Evolutionary conservation across 2,329 filamentous ascomycete genomes (phyloP), one percentile per base, ranked within the genome.

Genomic region (Pseudocercospora macadamiae): DNA sequence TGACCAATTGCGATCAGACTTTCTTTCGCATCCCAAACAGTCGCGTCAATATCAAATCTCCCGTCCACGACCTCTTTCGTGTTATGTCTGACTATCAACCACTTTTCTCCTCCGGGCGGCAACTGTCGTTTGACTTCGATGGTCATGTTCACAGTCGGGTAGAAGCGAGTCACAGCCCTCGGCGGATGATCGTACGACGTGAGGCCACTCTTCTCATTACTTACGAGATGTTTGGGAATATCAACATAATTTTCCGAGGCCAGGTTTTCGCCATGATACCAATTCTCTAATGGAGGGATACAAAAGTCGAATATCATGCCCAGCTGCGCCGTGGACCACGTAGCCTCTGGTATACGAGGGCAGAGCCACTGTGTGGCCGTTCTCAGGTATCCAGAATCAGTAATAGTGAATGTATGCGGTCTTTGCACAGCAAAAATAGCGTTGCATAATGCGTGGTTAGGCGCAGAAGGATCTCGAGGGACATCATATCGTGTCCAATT

Each of bases 11-110:
- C 62, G 18, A 64, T 55, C 26, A 64, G 49, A 10, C 39, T 54
- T 7, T 30, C 60, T 36, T 62, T 51, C 34, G 44, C 26, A 54
- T 67, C 65, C 64, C 64, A 66, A 19, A 67, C 55, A 44, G 66
- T 64, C 18, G 51, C 57, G 14, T 59, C 51, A n/a, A 66, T 19
- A 55, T 67, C 65, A 25, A 63, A 63, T 37, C 60, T 60, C 25
- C 65, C 65, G 37, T 66, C 55, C 14, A 59, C 42, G 34, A 62
- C 32, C 28, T 57, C 62, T 52, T 62, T 66, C 45, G 61, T 63
- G n/a, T 55, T 45, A 55, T 56, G 55, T 19, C 62, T 49, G 42
- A 62, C 30, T 12, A 52, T 57, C 36, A 67, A 18, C 65, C 65
- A 67, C 48, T 66, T 63, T 16, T 52, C 61, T 2, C 65, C 65